phyloP scores from a whole-genome alignment of 257 asterid species.

The Lycium barbarum region DNA sequence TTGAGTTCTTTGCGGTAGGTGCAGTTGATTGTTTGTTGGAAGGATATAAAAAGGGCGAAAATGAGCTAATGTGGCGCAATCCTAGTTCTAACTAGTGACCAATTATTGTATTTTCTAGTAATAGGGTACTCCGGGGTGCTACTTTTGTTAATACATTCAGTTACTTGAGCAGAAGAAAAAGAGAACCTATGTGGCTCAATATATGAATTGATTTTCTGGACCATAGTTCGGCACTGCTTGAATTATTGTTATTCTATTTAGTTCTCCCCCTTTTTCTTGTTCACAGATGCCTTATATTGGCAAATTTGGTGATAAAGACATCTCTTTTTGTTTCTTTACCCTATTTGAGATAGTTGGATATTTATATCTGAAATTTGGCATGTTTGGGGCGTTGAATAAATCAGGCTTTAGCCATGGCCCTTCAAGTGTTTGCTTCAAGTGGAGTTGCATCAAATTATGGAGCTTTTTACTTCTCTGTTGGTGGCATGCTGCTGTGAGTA shows the following conservation, averaged over 20 bases:
- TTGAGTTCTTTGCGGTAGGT: background rate
- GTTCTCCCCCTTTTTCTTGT: background rate
- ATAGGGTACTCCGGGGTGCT: background rate
- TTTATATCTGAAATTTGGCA: background rate
- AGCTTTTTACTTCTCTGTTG: conserved; percentile 61
- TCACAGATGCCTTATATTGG: background rate
- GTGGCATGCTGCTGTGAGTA: conserved; percentile 91
- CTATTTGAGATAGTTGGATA: background rate
- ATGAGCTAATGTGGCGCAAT: background rate
- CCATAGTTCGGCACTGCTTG: background rate
- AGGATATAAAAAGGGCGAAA: background rate
- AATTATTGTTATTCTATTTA: too few relatives aligned
- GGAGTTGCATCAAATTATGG: conserved; percentile 49
- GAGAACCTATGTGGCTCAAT: background rate
- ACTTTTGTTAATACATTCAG: conserved; percentile 18
- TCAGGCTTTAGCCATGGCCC: conserved; percentile 78
- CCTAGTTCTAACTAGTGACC: background rate
- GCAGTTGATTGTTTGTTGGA: background rate
- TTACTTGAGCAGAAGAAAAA: background rate
- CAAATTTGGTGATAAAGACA: conserved; percentile 10
- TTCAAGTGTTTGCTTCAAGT: conserved; percentile 79
- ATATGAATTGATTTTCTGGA: conserved; percentile 8
- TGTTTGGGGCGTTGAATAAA: conserved; percentile 20
- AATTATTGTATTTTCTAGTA: background rate
- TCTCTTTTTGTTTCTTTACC: background rate